Base-by-base conservation (phyloP, 352 stramenopile genomes). In the Pythium volutum region DNA sequence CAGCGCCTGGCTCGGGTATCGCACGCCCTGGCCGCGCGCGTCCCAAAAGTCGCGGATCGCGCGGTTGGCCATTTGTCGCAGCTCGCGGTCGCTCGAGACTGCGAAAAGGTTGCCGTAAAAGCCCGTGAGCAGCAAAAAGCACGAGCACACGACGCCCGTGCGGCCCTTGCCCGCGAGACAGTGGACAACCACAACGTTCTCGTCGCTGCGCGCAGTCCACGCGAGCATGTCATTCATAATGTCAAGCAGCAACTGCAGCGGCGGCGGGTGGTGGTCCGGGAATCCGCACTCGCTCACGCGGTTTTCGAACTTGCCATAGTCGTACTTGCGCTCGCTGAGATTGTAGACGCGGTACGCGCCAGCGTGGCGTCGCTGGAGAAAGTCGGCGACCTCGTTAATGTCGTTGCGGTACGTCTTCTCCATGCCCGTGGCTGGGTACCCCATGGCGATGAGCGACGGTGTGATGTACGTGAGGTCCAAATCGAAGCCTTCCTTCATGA, bases 391-490 rank as follows among this genome's bases (percentile, higher is more conserved):
- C 59, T 94, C 81, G 42, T 73, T 78, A 62, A 93, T 91, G 69
- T 91, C 81, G 73, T 94, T 94, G 53, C 85, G 81, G 62, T 93
- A 93, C 14, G 81, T 91, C 45, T 93, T 91, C 71, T 94, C 85
- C 42, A 94, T 74, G 70, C 83, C 83, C 27, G 78, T 78, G 29
- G 85, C 85, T 15, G 85, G 85, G 63, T 93, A 94, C 0, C 81
- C 83, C 83, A 94, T 93, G 57, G 85, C 85, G 39, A 95, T 76
- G 55, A 95, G 75, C 33, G 75, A 76, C 26, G 71, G 71, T n/a
- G 79, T 86, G 73, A 95, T 93, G 69, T 93, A 93, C 33, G 85
- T 95, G 46, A 95, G 71, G 70, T 95, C 85, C 31, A 95, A 70
- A 67, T 95, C 81, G 69, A 78, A 92, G 2, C 85, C 85, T 58